Base-by-base conservation (phyloP, 495 filamentous ascomycete genomes). In the Astrothelium subdiscretum region DNA sequence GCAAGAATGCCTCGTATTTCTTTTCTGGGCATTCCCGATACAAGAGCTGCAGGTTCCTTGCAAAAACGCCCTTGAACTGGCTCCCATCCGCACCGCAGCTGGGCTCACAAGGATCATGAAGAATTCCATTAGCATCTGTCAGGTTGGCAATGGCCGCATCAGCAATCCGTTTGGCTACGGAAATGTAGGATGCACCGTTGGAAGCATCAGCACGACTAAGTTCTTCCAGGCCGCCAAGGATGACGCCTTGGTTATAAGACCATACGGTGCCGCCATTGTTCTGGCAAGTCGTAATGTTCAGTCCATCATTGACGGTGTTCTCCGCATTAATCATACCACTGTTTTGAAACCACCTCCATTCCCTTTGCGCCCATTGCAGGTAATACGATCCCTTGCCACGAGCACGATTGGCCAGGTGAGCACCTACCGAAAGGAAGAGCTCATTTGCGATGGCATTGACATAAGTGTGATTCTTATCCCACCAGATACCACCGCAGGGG, bases 241-340 rank as follows among this genome's bases (percentile, higher is more conserved):
- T 75, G 27, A 90, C 85, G 35, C 87, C 87, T 73, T 91, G 88
- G 74, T 91, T 91, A 74, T 91, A 91, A 0, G 86, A 84, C 84
- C 85, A 91, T 58, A 83, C 80, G 3, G 79, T 79, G 40, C 73
- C 70, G 32, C 79, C 78, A 69, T 90, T 90, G 72, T 87, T 88
- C 66, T 81, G 76, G 72, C 85, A 88, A 27, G 71, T 77, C 2
- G 69, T 69, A 8, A 64, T 57, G 62, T 80, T 74, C 11, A 91
- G 78, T 3, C 87, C 87, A 66, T 91, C 87, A 67, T 90, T 88
- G 71, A 91, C 85, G 5, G 80, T 76, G 61, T 78, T 74, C 11
- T 86, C 67, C 18, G 70, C 32, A 64, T 87, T 88, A 63, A 90
- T 85, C 74, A 91, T 79, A 1, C 83, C 85, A 59, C 77, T 81